Conservation (phyloP, 2,329 filamentous ascomycete species). For the Cryphonectria naterciae region DNA sequence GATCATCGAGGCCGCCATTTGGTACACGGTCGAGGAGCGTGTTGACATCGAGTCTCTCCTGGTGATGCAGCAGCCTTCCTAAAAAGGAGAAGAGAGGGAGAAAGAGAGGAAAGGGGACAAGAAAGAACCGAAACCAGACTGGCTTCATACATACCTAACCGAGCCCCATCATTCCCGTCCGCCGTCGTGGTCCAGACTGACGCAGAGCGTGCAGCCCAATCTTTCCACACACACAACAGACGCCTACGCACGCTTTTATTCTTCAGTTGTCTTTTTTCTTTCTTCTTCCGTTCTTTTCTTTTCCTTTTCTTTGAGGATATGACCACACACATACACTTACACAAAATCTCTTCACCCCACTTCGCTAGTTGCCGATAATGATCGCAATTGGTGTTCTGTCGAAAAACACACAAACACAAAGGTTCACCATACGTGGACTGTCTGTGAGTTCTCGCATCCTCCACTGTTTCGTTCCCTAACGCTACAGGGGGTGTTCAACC, state of each 20-base stretch:
- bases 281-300: not conserved
- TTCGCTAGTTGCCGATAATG: not conserved
- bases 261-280: not conserved
- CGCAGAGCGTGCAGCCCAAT: slow-evolving; percentile 18
- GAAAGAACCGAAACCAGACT: not conserved
- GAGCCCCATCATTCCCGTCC: slow-evolving; percentile 4
- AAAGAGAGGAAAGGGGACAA: not conserved
- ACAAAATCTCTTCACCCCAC: not conserved
- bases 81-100: not conserved
- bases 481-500: slow-evolving; percentile 13
- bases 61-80: slow-evolving; percentile 9
- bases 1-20: slow-evolving; percentile 76
- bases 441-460: slow-evolving; percentile 29
- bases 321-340: not conserved
- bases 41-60: slow-evolving; percentile 27
- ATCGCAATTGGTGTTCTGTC: slow-evolving; percentile 4
- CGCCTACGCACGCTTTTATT: not conserved
- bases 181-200: slow-evolving; percentile 22
- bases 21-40: slow-evolving; percentile 55
- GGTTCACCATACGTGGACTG: slow-evolving; percentile 17
- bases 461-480: slow-evolving; percentile 23
- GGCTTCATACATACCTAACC: slow-evolving; percentile 7
- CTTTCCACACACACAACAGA: not conserved
- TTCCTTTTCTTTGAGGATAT: not conserved
- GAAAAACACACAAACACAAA: not conserved